Evolutionary conservation across 805 yeast genomes (phyloP).

Genomic region (Hermanozyma aechmeae): DNA sequence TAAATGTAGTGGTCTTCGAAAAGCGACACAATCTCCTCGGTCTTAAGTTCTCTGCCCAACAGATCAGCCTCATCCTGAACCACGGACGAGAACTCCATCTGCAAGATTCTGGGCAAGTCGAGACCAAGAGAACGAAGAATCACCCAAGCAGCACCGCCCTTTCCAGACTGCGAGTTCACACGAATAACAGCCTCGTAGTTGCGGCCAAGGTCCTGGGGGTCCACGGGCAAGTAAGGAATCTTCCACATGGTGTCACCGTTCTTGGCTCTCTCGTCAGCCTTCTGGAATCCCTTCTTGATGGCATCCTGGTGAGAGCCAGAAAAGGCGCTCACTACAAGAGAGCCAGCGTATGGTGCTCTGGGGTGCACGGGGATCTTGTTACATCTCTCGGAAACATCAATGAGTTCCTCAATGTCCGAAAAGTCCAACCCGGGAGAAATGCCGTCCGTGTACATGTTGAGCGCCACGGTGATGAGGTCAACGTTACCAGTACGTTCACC

Average conservation of each 20-base stretch:
- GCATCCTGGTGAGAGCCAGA: conserved; percentile 70
- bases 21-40: conserved; percentile 52
- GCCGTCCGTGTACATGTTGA: conserved; percentile 74
- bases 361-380: conserved; percentile 67
- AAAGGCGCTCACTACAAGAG: conserved; percentile 71
- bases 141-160: conserved; percentile 85
- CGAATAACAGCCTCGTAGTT: conserved; percentile 75
- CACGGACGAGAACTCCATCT: conserved; percentile 54
- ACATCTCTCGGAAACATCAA: conserved; percentile 65
- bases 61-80: conserved; percentile 60
- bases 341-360: conserved; percentile 77
- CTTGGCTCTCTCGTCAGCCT: conserved; percentile 42
- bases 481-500: conserved; percentile 86
- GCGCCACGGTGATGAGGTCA: conserved; percentile 65
- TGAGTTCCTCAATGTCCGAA: conserved; percentile 56
- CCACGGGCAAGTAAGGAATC: conserved; percentile 71
- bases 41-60: conserved; percentile 59
- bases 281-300: conserved; percentile 54
- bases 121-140: conserved; percentile 60
- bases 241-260: conserved; percentile 44
- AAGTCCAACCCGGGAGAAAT: conserved; percentile 64
- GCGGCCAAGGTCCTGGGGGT: conserved; percentile 75
- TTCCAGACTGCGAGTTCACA: conserved; percentile 82
- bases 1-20: conserved; percentile 47
- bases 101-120: conserved; percentile 66